These are phyloP conservation scores for Lablab purpureus DNA, from an alignment of 306 rosid species.

Conservation along the genomic window DNA sequence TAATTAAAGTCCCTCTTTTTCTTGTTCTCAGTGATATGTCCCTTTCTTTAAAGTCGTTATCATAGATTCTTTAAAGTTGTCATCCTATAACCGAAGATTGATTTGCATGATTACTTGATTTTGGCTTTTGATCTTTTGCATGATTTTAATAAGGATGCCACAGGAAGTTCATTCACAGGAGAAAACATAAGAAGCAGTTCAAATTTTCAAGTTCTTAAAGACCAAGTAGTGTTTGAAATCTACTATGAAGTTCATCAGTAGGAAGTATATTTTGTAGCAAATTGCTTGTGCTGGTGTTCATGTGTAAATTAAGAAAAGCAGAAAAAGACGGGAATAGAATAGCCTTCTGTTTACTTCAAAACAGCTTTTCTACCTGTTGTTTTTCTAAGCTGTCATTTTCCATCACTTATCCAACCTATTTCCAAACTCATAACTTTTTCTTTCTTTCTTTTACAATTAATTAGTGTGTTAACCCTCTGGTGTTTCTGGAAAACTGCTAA, in stretches of 20 bases:
- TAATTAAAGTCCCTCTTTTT: too few relatives aligned
- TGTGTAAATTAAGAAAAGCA: not conserved
- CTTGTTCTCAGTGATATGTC: too few relatives aligned
- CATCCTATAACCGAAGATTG: too few relatives aligned
- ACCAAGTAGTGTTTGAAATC: not conserved
- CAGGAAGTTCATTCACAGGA: too few relatives aligned
- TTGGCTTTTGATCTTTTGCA: too few relatives aligned
- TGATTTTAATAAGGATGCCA: too few relatives aligned
- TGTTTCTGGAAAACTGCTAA: not conserved
- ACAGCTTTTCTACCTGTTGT: conserved; percentile 47
- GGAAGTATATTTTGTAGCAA: not conserved
- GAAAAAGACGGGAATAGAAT: not conserved
- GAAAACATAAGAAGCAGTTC: too few relatives aligned
- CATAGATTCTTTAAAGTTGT: too few relatives aligned
- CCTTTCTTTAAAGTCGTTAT: too few relatives aligned
- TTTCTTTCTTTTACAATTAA: not conserved
- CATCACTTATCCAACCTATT: not conserved
- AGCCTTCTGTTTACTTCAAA: conserved; percentile 48
- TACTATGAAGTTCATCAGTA: not conserved
- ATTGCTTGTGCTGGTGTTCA: not conserved
- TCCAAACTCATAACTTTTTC: not conserved
- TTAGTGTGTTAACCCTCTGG: not conserved
- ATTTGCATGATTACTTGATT: too few relatives aligned
- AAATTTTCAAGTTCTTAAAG: not conserved
- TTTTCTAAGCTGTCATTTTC: conserved; percentile 31